Evolutionary conservation across 805 yeast genomes (phyloP), one percentile per base, ranked within the genome.

Genomic region (Vanderwaltozyma yarrowii): DNA sequence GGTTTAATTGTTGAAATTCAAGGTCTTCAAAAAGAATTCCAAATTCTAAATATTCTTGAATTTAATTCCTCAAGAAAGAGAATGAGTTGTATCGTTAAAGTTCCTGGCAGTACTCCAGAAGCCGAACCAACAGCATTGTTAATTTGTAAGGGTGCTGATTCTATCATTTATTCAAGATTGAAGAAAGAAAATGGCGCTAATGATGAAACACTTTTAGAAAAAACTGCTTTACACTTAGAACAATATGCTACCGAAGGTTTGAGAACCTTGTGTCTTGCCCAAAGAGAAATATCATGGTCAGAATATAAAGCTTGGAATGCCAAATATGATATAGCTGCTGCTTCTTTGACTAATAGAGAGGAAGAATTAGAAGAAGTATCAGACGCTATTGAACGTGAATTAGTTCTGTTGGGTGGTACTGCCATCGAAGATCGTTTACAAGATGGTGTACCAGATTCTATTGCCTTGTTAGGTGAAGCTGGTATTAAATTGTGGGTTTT

Each of bases 401-500:
- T 83, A 47, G 66, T 66, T 12, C 61, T 83, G 36, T 61, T 83
- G 15, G 94, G 94, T 51, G 94, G 92, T 46, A 83, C 94, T 33
- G 94, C 94, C 17, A 83, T 83, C 58, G 94, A 83, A 59, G 94
- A 83, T 65, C 68, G 87, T 54, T 63, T 83, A 43, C 94, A 83
- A 60, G 87, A 80, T 50, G 94, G 94, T 62, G 94, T 83, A 35
- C 92, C 92, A 2, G 89, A 81, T 46, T 73, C 92, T 8, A 83
- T 83, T 52, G 73, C 78, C 8, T 56, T 77, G 10, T 64, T 83
- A 40, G 81, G 73, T 12, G 67, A 74, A 47, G 92, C 94, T 7
- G 94, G 94, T 56, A 80, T 83, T 39, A 83, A 83, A 57, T 64
- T 83, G 39, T 83, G 94, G 94, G 92, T 83, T 33, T 66, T 83